A percentile compares a stretch with the other conserved stretches of the same genome.
phyloP scores from a whole-genome alignment of 2,329 filamentous ascomycete genomes.

The Hymenoscyphus albidus region DNA sequence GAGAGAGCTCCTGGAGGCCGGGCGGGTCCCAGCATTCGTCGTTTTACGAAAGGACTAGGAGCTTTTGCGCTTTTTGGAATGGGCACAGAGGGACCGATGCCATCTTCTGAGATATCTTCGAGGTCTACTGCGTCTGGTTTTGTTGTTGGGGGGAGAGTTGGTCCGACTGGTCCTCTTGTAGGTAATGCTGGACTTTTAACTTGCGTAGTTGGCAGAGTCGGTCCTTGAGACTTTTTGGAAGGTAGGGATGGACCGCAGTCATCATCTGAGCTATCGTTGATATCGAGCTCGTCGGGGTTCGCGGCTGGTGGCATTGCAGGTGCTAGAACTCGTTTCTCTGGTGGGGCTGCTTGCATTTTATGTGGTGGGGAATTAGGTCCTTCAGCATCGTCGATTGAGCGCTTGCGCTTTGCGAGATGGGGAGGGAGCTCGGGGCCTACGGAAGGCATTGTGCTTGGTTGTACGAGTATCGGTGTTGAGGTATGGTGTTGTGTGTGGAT shows the following conservation, averaged over 20 bases:
- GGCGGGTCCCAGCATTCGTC: conserved; percentile 39
- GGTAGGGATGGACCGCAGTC: conserved; percentile 27
- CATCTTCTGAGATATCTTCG: conserved; percentile 38
- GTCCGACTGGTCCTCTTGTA: conserved; percentile 7
- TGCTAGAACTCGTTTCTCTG: conserved; percentile 21
- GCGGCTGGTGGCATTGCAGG: conserved; percentile 35
- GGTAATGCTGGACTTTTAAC: conserved; percentile 5
- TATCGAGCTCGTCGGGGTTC: conserved; percentile 44
- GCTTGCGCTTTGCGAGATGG: conserved; percentile 61
- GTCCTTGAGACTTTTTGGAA: conserved; percentile 12
- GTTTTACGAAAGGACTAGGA: conserved; percentile 19
- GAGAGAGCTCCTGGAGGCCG: conserved; percentile 42
- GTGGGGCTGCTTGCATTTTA: conserved; percentile 39
- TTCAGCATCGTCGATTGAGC: conserved; percentile 42
- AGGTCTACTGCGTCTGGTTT: conserved; percentile 44
- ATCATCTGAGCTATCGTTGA: conserved; percentile 43
- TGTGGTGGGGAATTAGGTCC: conserved; percentile 40
- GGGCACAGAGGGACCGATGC: conserved; percentile 31
- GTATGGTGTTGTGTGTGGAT: background rate
- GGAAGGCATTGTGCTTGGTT: conserved; percentile 26
- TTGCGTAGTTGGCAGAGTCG: conserved; percentile 17
- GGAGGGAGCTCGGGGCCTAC: conserved; percentile 67
- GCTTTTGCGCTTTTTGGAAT: conserved; percentile 14
- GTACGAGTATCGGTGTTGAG: background rate
- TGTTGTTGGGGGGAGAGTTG: conserved; percentile 36